Conservation (phyloP, 495 filamentous ascomycete species). For the Aspergillus egyptiacus region DNA sequence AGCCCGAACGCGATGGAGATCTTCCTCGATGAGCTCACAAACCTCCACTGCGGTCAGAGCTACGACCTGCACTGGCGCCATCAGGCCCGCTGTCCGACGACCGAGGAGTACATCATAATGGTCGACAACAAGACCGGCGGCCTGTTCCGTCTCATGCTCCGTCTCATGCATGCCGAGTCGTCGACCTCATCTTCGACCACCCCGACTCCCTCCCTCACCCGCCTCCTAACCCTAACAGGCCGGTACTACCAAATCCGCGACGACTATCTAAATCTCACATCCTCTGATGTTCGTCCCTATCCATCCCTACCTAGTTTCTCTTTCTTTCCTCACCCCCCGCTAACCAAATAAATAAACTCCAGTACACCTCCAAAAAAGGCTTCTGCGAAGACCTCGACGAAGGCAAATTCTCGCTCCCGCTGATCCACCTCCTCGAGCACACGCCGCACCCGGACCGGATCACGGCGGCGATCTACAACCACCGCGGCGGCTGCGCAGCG, state of each 20-base stretch:
- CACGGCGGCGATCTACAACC: neutral
- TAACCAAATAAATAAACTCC: neutral
- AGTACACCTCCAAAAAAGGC: neutral
- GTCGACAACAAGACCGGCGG: conserved; percentile 4
- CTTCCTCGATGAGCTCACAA: conserved; percentile 17
- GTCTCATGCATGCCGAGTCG: neutral
- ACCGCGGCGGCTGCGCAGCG: neutral
- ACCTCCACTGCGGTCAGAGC: conserved; percentile 27
- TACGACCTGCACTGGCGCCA: conserved; percentile 48
- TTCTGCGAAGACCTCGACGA: conserved; percentile 2
- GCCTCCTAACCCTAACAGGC: neutral
- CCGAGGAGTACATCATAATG: conserved; percentile 6
- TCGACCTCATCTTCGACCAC: neutral
- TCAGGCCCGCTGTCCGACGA: neutral
- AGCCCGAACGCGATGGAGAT: neutral
- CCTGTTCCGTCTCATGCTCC: neutral
- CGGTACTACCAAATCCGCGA: conserved; percentile 3
- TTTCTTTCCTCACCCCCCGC: neutral
- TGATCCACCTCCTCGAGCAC: conserved; percentile 59
- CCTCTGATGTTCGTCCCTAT: neutral
- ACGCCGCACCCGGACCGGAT: neutral
- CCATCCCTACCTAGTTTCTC: neutral
- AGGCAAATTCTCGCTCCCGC: conserved; percentile 1
- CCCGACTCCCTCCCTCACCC: neutral
- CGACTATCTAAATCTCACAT: neutral